Evolutionary conservation across 2,329 filamentous ascomycete genomes (phyloP).

Genomic region (Byssoonygena ceratinophila): DNA sequence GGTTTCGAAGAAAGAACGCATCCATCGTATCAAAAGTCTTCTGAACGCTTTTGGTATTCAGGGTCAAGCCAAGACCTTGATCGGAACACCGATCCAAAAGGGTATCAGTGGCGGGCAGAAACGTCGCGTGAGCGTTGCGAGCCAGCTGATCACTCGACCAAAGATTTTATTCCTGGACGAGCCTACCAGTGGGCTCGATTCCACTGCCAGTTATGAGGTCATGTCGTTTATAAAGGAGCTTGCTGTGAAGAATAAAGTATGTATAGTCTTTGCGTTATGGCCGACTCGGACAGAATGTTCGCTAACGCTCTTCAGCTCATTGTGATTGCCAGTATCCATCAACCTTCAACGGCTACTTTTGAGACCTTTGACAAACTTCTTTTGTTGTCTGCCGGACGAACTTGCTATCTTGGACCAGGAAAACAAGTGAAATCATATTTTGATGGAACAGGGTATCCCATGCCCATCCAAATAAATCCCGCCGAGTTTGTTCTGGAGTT

Average conservation of each 20-base stretch:
- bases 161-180: constrained; percentile 76
- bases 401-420: constrained; percentile 62
- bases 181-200: constrained; percentile 74
- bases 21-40: constrained; percentile 54
- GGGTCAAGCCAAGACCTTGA: constrained; percentile 57
- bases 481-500: constrained; percentile 71
- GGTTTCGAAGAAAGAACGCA: constrained; percentile 48
- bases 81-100: constrained; percentile 73
- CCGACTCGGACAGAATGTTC: not conserved
- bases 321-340: constrained; percentile 73
- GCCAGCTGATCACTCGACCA: constrained; percentile 68
- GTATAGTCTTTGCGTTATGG: constrained; percentile 17
- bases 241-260: constrained; percentile 54
- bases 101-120: constrained; percentile 81
- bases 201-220: constrained; percentile 64
- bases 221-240: constrained; percentile 60
- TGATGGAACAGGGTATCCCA: constrained; percentile 46
- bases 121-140: constrained; percentile 65
- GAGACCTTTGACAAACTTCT: constrained; percentile 69
- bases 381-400: constrained; percentile 58
- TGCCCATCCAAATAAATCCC: constrained; percentile 64
- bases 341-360: constrained; percentile 70
- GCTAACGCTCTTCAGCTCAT: constrained; percentile 45
- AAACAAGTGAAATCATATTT: constrained; percentile 53
- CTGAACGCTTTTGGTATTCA: constrained; percentile 63